Percentiles rank a stretch among this genome's conserved stretches.
These are phyloP conservation scores for Fraxinus albicans DNA, from an alignment of 305 asterid genomes.

Conservation along the genomic window DNA sequence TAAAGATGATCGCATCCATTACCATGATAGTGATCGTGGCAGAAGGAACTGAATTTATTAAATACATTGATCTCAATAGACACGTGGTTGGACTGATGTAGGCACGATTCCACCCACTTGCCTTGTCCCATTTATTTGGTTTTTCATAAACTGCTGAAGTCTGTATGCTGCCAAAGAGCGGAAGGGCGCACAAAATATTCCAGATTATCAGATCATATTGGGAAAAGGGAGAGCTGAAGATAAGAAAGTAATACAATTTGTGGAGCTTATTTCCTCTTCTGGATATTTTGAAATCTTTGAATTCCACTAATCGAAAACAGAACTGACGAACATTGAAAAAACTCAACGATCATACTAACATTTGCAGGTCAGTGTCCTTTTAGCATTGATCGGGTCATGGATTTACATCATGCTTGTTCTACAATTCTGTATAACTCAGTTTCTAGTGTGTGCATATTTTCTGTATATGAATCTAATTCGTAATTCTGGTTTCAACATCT, in stretches of 20 bases:
- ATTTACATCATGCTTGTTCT: neutral
- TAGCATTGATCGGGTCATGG: neutral
- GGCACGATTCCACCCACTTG: neutral
- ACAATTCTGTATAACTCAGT: neutral
- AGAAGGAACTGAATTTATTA: conserved; percentile 45
- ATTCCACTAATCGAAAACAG: neutral
- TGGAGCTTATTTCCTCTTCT: neutral
- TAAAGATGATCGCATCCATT: conserved; percentile 32
- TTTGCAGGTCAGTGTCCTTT: neutral
- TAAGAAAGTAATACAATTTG: neutral
- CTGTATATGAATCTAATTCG: neutral
- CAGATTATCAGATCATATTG: neutral
- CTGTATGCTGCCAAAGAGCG: neutral
- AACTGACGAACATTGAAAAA: neutral
- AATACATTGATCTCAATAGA: neutral
- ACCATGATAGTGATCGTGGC: conserved; percentile 27
- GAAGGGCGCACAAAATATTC: neutral
- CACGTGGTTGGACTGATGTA: neutral
- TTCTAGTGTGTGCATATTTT: neutral
- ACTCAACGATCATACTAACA: neutral
- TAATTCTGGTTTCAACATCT: neutral
- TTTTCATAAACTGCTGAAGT: neutral
- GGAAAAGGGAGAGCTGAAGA: neutral
- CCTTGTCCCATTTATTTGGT: neutral
- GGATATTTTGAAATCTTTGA: neutral